These are phyloP conservation scores for Cladobotryum protrusum DNA, from an alignment of 2,329 filamentous ascomycete genomes.

Conservation along the genomic window DNA sequence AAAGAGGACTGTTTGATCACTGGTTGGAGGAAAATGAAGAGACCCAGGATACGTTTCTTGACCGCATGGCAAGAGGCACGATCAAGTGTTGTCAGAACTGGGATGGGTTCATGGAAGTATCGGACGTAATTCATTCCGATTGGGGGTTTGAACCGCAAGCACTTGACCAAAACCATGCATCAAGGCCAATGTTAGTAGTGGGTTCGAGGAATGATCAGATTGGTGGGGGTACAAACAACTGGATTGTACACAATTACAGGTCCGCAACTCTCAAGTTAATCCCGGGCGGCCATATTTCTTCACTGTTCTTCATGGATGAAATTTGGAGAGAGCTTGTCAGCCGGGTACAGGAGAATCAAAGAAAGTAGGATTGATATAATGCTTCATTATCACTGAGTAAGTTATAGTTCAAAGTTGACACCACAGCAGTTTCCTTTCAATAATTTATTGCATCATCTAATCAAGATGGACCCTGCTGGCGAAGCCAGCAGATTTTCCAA, in stretches of 20 bases:
- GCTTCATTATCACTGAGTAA: too few relatives aligned
- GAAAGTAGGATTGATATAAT: not conserved
- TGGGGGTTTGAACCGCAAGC: slow-evolving; percentile 17
- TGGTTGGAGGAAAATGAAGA: slow-evolving; percentile 7
- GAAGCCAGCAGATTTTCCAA: too few relatives aligned
- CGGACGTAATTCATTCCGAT: slow-evolving; percentile 17
- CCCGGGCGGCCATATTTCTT: slow-evolving; percentile 17
- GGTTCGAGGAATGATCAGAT: slow-evolving; percentile 13
- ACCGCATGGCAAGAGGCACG: slow-evolving; percentile 7
- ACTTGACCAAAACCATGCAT: slow-evolving; percentile 14
- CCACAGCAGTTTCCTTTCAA: too few relatives aligned
- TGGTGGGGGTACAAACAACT: slow-evolving; percentile 16
- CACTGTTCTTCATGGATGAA: slow-evolving; percentile 17
- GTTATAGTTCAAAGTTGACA: too few relatives aligned
- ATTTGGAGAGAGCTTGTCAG: slow-evolving; percentile 13
- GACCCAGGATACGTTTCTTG: slow-evolving; percentile 9
- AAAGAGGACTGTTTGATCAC: slow-evolving; percentile 6
- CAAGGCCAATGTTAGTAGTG: slow-evolving; percentile 16
- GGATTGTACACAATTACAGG: slow-evolving; percentile 16
- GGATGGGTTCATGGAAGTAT: slow-evolving; percentile 20
- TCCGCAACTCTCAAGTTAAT: slow-evolving; percentile 10
- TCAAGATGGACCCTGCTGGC: too few relatives aligned
- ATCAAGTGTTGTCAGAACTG: slow-evolving; percentile 15
- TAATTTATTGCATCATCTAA: too few relatives aligned
- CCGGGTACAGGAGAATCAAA: not conserved